phyloP scores from a whole-genome alignment of 148 eudicot genomes.

The Camellia granthamiana region DNA sequence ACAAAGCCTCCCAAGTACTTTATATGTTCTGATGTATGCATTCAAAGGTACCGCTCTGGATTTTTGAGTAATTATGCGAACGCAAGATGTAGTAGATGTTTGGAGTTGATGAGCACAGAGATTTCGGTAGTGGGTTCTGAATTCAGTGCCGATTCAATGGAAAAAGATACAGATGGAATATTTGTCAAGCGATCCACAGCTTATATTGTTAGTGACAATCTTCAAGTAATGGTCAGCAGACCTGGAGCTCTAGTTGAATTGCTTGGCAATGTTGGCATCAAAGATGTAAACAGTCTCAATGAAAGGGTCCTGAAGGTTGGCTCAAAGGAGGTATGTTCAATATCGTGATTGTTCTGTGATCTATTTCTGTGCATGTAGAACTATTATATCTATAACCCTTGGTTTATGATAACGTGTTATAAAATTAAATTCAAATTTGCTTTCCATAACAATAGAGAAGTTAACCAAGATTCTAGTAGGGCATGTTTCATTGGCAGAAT shows the following conservation, averaged over 20 bases:
- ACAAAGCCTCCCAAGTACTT: neutral
- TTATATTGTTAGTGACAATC: neutral
- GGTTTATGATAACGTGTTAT: no score
- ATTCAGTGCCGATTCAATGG: no score
- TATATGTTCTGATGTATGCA: neutral
- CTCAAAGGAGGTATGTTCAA: neutral
- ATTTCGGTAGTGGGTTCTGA: neutral
- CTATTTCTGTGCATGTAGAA: no score
- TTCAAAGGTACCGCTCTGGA: neutral
- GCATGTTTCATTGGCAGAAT: no score
- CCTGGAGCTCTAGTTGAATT: neutral
- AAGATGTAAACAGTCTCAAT: neutral
- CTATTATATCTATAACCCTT: no score
- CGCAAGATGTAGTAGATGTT: neutral
- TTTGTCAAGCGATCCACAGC: neutral
- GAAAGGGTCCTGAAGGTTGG: slow-evolving; percentile 8
- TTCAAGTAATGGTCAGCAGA: neutral
- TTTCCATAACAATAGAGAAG: no score
- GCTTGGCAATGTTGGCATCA: neutral
- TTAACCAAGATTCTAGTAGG: no score
- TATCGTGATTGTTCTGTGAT: no score
- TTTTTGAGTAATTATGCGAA: neutral
- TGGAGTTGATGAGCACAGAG: neutral
- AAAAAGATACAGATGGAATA: neutral
- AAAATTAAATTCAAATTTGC: no score